phyloP scores from a whole-genome alignment of 768 basidiomycete species.

The Nidularia pulvinata region DNA sequence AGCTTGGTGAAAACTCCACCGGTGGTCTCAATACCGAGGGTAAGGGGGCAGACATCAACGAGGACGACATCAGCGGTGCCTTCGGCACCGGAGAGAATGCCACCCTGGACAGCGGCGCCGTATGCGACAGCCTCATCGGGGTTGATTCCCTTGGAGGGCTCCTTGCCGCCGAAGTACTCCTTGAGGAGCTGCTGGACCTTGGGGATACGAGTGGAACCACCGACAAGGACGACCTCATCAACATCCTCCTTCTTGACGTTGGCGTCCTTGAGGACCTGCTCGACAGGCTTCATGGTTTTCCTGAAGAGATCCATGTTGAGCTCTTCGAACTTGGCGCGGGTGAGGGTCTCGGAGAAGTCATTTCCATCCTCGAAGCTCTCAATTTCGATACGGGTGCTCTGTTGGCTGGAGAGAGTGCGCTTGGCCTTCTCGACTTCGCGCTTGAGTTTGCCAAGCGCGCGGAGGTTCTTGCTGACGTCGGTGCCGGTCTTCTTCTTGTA shows the following conservation, averaged over 20 bases:
- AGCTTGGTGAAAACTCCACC: slow-evolving; percentile 98
- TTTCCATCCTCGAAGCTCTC: slow-evolving; percentile 96
- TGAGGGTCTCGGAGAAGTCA: slow-evolving; percentile 96
- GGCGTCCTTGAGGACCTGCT: slow-evolving; percentile 98
- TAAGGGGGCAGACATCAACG: slow-evolving; percentile 95
- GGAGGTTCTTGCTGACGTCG: slow-evolving; percentile 76
- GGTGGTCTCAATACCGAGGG: slow-evolving; percentile 99
- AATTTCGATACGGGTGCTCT: slow-evolving; percentile 90
- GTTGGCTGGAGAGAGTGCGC: slow-evolving; percentile 90
- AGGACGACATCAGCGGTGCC: slow-evolving; percentile 90
- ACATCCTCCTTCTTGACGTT: slow-evolving; percentile 98
- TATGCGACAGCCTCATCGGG: slow-evolving; percentile 99
- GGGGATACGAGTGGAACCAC: slow-evolving; percentile 99
- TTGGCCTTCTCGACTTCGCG: slow-evolving; percentile 95
- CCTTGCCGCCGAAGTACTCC: slow-evolving; percentile 96
- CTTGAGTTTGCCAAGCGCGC: slow-evolving; percentile 90
- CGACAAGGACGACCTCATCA: slow-evolving; percentile 91
- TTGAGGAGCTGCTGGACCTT: slow-evolving; percentile 99
- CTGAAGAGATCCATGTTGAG: slow-evolving; percentile 99
- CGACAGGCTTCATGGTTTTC: slow-evolving; percentile 99
- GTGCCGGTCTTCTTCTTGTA: slow-evolving; percentile 95
- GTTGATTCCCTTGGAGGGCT: slow-evolving; percentile 98
- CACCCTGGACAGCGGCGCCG: slow-evolving; percentile 98
- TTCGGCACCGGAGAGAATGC: slow-evolving; percentile 95
- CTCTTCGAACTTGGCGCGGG: slow-evolving; percentile 98